phyloP scores from a whole-genome alignment of 2,329 filamentous ascomycete species.

The Esteya vermicola region DNA sequence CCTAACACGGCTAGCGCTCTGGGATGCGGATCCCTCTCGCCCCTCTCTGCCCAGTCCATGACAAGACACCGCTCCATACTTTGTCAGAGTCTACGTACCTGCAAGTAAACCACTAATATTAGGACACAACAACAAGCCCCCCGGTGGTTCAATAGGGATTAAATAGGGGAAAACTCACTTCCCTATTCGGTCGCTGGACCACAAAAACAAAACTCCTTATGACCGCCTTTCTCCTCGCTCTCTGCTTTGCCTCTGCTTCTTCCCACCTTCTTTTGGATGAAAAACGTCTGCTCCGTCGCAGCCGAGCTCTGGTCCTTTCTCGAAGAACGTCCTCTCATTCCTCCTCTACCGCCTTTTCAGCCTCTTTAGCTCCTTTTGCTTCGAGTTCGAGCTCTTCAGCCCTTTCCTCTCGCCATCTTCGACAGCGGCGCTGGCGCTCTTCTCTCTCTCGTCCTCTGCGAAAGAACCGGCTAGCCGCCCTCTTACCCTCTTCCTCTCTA shows the following conservation, averaged over 20 bases:
- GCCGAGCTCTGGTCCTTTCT: slow-evolving; percentile 25
- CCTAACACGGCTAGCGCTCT: too few relatives aligned
- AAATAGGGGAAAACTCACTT: slow-evolving; percentile 10
- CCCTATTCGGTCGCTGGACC: background rate
- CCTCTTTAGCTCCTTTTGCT: too few relatives aligned
- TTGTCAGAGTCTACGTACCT: slow-evolving; percentile 1
- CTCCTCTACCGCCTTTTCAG: too few relatives aligned
- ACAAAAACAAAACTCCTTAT: slow-evolving; percentile 20
- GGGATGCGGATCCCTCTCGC: too few relatives aligned
- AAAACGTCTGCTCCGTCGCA: slow-evolving; percentile 23
- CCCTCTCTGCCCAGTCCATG: too few relatives aligned
- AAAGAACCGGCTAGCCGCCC: slow-evolving; percentile 15
- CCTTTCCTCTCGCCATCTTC: slow-evolving; percentile 11
- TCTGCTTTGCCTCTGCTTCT: slow-evolving; percentile 32
- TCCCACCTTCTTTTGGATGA: slow-evolving; percentile 31
- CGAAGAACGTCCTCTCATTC: slow-evolving; percentile 22
- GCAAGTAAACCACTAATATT: slow-evolving; percentile 9
- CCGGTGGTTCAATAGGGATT: too few relatives aligned
- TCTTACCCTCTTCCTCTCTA: background rate
- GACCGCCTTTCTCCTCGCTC: slow-evolving; percentile 29
- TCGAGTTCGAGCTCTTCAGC: too few relatives aligned
- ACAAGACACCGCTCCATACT: too few relatives aligned
- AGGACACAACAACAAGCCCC: slow-evolving; percentile 1
- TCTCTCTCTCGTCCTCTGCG: slow-evolving; percentile 22
- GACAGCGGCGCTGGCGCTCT: slow-evolving; percentile 19